phyloP scores from a whole-genome alignment of 495 filamentous ascomycete genomes.

The Aspergillus coremiiformis region DNA sequence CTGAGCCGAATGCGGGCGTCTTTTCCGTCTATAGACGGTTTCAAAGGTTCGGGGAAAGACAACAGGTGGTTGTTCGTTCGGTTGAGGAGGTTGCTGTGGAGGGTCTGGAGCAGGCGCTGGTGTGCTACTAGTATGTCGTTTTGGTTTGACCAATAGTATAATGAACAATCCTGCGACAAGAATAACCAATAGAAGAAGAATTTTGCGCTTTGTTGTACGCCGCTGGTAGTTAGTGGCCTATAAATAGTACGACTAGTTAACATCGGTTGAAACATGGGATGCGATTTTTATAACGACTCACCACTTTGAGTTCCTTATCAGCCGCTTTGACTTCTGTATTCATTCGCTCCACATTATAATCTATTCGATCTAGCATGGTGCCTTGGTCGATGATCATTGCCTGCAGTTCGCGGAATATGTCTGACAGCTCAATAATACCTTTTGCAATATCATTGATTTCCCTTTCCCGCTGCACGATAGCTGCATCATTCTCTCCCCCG shows the following conservation, averaged over 20 bases:
- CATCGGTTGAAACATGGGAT: background rate
- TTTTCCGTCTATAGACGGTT: conserved; percentile 15
- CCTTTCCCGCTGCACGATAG: conserved; percentile 86
- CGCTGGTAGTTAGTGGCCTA: conserved; percentile 80
- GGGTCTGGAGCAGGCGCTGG: conserved; percentile 7
- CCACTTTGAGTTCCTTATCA: conserved; percentile 83
- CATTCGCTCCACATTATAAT: conserved; percentile 97
- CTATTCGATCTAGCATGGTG: conserved; percentile 93
- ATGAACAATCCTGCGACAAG: conserved; percentile 83
- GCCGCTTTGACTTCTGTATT: conserved; percentile 80
- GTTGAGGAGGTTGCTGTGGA: conserved; percentile 4
- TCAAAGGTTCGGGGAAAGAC: conserved; percentile 5
- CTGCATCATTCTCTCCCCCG: conserved; percentile 69
- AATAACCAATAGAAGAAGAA: conserved; percentile 78
- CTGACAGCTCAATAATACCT: conserved; percentile 91
- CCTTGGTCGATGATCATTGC: conserved; percentile 98
- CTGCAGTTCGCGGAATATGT: conserved; percentile 94
- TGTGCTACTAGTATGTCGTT: conserved; percentile 30
- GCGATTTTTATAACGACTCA: conserved; percentile 27
- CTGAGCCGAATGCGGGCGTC: conserved; percentile 18
- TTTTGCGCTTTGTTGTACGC: conserved; percentile 80
- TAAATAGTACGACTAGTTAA: background rate
- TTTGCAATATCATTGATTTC: conserved; percentile 97
- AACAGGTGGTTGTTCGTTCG: conserved; percentile 8
- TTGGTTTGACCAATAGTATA: conserved; percentile 77